A percentile compares a stretch with the other conserved stretches of the same genome.
Evolutionary conservation across 2,329 filamentous ascomycete species (phyloP).

Genomic region (Ascochyta clinopodiicola): DNA sequence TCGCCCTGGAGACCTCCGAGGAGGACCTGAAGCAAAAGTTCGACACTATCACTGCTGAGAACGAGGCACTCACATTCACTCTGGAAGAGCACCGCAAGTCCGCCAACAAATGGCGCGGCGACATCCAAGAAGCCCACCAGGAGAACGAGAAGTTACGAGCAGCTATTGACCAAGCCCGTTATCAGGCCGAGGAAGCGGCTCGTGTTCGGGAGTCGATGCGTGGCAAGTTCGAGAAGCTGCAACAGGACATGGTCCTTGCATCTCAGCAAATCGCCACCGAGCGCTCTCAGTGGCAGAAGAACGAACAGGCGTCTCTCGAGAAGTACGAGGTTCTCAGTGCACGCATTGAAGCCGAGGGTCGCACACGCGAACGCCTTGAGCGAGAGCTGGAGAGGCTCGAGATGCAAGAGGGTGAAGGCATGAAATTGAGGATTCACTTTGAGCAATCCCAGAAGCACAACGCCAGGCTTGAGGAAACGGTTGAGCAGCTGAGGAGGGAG

Average conservation of each 20-base stretch:
- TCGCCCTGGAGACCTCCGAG: slow-evolving; percentile 40
- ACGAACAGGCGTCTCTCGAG: slow-evolving; percentile 62
- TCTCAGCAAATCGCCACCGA: slow-evolving; percentile 83
- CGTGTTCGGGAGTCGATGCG: slow-evolving; percentile 84
- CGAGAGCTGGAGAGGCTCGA: slow-evolving; percentile 55
- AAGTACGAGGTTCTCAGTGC: slow-evolving; percentile 62
- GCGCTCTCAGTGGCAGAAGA: slow-evolving; percentile 77
- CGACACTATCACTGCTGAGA: slow-evolving; percentile 63
- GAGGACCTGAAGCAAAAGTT: slow-evolving; percentile 60
- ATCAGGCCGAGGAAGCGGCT: slow-evolving; percentile 85
- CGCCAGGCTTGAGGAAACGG: slow-evolving; percentile 68
- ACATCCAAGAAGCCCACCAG: slow-evolving; percentile 60
- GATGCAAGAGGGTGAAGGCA: slow-evolving; percentile 72
- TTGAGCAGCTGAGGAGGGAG: slow-evolving; percentile 64
- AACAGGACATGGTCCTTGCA: slow-evolving; percentile 83
- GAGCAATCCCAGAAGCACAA: slow-evolving; percentile 62
- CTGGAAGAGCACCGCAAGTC: slow-evolving; percentile 69
- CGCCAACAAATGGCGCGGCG: slow-evolving; percentile 64
- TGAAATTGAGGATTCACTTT: slow-evolving; percentile 80
- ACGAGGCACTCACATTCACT: slow-evolving; percentile 65
- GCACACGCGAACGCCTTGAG: slow-evolving; percentile 54
- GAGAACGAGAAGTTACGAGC: slow-evolving; percentile 73
- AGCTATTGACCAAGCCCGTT: slow-evolving; percentile 74
- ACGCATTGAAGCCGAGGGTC: slow-evolving; percentile 55
- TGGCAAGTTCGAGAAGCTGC: slow-evolving; percentile 80